Base-by-base conservation (phyloP, 345 rosid species). In the Kernera saxatilis region DNA sequence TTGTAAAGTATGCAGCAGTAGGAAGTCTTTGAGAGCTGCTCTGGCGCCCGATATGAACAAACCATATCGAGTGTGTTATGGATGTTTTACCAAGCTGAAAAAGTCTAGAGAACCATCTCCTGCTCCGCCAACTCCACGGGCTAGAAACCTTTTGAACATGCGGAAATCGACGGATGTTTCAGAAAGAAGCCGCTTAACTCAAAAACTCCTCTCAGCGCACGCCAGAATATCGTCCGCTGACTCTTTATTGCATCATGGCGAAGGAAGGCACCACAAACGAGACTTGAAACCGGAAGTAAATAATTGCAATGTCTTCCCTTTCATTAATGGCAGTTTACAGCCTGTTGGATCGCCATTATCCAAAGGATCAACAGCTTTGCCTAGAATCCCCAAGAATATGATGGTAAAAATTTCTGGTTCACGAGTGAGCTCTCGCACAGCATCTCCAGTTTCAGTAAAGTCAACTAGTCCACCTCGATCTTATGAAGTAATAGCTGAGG, bases 41-140 rank as follows among this genome's bases (percentile, higher is more conserved):
- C 73, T 92, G 74, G 98, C 98, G 40, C 95, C 98, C 22, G 86
- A 74, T 62, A 82, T 78, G 80, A 85, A 70, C 84, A 93, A 88
- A 79, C 92, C 97, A 5, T 87, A 87, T 77, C 82, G 97, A 35
- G 97, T 90, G 36, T 93, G 98, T 71, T 93, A 86, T 60, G 97
- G 84, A 63, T 93, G 98, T 78, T 88, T 82, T 21, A 59, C 80
- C 55, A 90, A 88, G 79, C 82, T 90, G 52, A 87, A 73, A 79
- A 88, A 79, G 64, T 43, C 74, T 23, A 67, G 71, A 15, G 88
- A 86, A 55, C 75, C 29, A 36, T 67, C 72, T 79, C 62, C 78
- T 37, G 60, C 71, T 70, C 36, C 60, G 9, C 81, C 76, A 29
- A 70, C 58, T 64, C 73, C 90, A 29, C 81, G 64, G 63, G 36